Base-by-base conservation (phyloP, 2,329 filamentous ascomycete species). In the Ascochyta rabiei region DNA sequence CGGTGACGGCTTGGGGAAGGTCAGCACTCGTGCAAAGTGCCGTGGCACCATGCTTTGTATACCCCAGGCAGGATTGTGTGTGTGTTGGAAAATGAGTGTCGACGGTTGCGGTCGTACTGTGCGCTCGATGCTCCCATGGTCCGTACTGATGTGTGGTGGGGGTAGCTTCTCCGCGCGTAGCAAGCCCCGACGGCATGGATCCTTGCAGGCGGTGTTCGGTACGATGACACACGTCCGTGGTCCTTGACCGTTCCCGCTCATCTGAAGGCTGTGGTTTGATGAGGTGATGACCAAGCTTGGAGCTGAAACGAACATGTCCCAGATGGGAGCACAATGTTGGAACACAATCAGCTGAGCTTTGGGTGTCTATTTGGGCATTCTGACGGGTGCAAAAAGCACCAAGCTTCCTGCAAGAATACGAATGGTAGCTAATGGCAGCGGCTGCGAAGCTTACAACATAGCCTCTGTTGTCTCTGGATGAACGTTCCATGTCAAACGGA, bases 141-240 rank as follows among this genome's bases (percentile, higher is more conserved):
- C 44, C 6, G 50, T 19, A 41, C 16, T 49, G 38, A 48, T 47
- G 49, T 61, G 48, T 28, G 19, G 53, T 48, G 46, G 46, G 53
- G 48, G 51, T 50, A 53, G 24, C 38, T 48, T 45, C 53, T 50
- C 38, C 34, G 48, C 44, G 33, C 52, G 42, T 18, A 48, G 30
- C 52, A 46, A 50, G 60, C 58, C 52, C 61, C 56, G 53, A 55
- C 26, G 33, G 38, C 37, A 26, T 42, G 57, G 60, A 56, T 58
- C 43, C n/a, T 50, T 37, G 41, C 43, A 47, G 30, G 47, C 47
- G 54, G 48, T 49, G 52, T 55, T 60, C 60, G 62, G 59, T 56
- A 59, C 35, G 56, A 60, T 67, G 62, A 67, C 66, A 67, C 61
- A 47, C 15, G 56, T 61, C 48, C 51, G 58, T 61, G 59, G 52